Evolutionary conservation across 192 early-diverging fungal genomes (phyloP).

Genomic region (Spinellus fusiger): DNA sequence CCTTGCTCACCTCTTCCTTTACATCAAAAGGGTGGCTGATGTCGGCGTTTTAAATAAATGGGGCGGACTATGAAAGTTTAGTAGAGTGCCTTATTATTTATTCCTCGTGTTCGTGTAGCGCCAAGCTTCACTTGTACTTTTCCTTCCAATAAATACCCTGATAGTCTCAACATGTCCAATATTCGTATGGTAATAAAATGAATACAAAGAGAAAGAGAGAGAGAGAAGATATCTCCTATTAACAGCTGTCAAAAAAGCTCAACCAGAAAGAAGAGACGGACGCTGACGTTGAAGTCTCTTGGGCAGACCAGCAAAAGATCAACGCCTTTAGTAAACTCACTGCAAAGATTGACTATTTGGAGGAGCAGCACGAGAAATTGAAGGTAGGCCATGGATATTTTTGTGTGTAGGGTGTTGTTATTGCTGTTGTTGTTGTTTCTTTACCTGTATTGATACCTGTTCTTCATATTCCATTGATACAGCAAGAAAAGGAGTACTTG

Average conservation of each 20-base stretch:
- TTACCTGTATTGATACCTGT: constrained; percentile 10
- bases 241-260: constrained; percentile 5
- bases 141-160: not conserved
- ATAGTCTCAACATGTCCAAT: not conserved
- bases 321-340: constrained; percentile 91
- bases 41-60: no score
- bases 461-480: not conserved
- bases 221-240: not conserved
- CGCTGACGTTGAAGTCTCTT: constrained; percentile 86
- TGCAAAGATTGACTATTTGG: constrained; percentile 63
- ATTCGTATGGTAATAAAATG: not conserved
- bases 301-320: constrained; percentile 96
- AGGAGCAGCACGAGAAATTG: constrained; percentile 71
- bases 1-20: no score
- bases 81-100: no score
- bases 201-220: not conserved
- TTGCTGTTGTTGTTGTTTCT: not conserved
- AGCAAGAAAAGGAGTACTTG: constrained; percentile 83
- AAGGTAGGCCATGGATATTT: constrained; percentile 49
- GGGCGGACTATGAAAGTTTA: not conserved
- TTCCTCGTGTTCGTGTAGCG: no score
- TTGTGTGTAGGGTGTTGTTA: not conserved
- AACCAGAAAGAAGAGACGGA: constrained; percentile 70
- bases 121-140: no score
- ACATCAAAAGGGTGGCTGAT: no score